phyloP scores from a whole-genome alignment of 2,329 filamentous ascomycete genomes.

The Pezicula rhizophila region DNA sequence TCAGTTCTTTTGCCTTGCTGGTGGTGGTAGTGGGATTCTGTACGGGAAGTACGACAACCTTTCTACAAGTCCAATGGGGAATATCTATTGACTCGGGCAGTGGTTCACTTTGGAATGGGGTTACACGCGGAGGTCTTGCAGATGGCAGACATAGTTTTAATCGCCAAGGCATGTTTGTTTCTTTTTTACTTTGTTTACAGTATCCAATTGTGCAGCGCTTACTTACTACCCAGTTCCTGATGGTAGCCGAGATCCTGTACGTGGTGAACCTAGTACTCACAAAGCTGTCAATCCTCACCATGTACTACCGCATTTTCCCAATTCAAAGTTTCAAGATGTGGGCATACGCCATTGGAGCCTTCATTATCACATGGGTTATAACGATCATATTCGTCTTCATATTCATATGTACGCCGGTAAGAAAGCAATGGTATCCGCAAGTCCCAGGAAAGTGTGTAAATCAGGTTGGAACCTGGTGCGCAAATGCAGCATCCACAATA shows the following conservation, averaged over 20 bases:
- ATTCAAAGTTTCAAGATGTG: conserved; percentile 36
- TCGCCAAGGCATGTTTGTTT: conserved; percentile 25
- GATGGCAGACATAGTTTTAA: conserved; percentile 32
- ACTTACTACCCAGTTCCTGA: conserved; percentile 30
- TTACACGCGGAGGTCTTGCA: conserved; percentile 37
- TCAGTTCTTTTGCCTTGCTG: too few species aligned
- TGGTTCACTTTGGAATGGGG: conserved; percentile 41
- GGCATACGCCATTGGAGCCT: conserved; percentile 33
- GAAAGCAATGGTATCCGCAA: conserved; percentile 41
- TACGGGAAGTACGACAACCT: conserved; percentile 30
- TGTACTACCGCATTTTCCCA: conserved; percentile 48
- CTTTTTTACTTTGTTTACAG: too few species aligned
- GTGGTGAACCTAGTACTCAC: conserved; percentile 42
- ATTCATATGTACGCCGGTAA: conserved; percentile 45
- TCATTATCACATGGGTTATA: conserved; percentile 42
- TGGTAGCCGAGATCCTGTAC: conserved; percentile 43
- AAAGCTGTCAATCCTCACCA: conserved; percentile 43
- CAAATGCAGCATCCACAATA: conserved; percentile 43
- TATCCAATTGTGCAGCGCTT: too few species aligned
- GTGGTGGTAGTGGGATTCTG: conserved; percentile 23
- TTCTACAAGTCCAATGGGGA: conserved; percentile 2
- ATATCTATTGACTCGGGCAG: conserved; percentile 42
- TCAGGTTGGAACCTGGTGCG: conserved; percentile 44
- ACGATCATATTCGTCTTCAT: conserved; percentile 42
- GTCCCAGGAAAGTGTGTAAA: conserved; percentile 42